These are phyloP conservation scores for Nakaseomyces glabratus DNA, from an alignment of 1,139 yeast genomes.

Conservation along the genomic window DNA sequence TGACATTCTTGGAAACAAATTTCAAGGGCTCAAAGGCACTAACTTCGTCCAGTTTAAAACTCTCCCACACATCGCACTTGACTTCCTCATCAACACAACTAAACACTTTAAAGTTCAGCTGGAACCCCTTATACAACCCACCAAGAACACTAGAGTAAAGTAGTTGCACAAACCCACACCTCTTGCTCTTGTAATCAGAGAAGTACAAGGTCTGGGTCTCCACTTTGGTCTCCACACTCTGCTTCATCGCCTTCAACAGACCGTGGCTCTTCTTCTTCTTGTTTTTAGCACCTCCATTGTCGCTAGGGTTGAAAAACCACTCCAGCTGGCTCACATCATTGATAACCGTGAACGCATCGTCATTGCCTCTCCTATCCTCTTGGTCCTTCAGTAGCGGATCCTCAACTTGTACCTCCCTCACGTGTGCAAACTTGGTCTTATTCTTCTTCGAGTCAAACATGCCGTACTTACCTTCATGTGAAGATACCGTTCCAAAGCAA, in stretches of 20 bases:
- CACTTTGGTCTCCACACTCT: slow-evolving; percentile 42
- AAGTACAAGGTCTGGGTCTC: slow-evolving; percentile 85
- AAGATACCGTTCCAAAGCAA: too few relatives aligned
- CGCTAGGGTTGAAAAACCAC: slow-evolving; percentile 7
- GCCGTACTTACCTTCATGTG: background rate
- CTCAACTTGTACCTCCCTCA: slow-evolving; percentile 10
- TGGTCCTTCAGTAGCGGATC: slow-evolving; percentile 7
- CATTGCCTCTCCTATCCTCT: slow-evolving; percentile 6
- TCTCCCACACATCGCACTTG: slow-evolving; percentile 22
- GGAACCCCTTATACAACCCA: slow-evolving; percentile 77
- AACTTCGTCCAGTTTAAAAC: slow-evolving; percentile 19
- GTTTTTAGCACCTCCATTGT: background rate
- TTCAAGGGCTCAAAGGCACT: slow-evolving; percentile 15
- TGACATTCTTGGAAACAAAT: slow-evolving; percentile 36
- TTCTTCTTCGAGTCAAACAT: slow-evolving; percentile 9
- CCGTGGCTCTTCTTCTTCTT: background rate
- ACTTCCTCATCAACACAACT: slow-evolving; percentile 26
- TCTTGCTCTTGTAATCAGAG: slow-evolving; percentile 45
- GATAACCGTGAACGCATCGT: slow-evolving; percentile 10
- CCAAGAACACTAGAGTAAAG: slow-evolving; percentile 69
- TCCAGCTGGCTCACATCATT: slow-evolving; percentile 10
- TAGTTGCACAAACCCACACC: slow-evolving; percentile 72
- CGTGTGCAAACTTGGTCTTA: slow-evolving; percentile 14
- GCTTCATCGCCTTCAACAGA: slow-evolving; percentile 4
- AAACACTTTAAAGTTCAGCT: slow-evolving; percentile 68